A percentile compares a stretch with the other conserved stretches of the same genome.
These are phyloP conservation scores for Micractinium sp. DNA, from an alignment of 139 green algal genomes.

Conservation along the genomic window DNA sequence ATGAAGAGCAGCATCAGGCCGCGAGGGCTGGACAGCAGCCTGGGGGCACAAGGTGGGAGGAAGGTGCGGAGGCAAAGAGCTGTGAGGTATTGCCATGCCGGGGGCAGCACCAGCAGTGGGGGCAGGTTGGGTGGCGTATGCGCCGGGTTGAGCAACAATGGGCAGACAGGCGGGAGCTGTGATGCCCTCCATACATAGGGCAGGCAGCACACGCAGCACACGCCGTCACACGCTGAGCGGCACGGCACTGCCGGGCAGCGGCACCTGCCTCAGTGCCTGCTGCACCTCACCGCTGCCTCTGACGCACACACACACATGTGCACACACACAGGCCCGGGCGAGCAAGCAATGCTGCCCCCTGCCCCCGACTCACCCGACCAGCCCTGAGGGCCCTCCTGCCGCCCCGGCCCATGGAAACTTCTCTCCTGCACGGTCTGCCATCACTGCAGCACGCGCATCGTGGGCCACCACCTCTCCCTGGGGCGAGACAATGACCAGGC, in stretches of 20 bases:
- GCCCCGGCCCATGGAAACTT: conserved; percentile 5
- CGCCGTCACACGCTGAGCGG: too few relatives aligned
- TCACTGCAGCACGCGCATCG: conserved; percentile 12
- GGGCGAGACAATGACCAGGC: conserved; percentile 12
- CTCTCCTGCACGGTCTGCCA: neutral
- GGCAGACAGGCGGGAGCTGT: neutral
- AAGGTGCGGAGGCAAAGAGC: neutral
- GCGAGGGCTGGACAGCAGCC: neutral
- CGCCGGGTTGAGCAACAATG: neutral
- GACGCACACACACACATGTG: too few relatives aligned
- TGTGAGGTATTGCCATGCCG: neutral
- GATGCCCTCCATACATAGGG: neutral
- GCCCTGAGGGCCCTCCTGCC: neutral
- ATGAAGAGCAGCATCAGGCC: conserved; percentile 9
- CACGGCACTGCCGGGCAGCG: too few relatives aligned
- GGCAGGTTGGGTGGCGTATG: too few relatives aligned
- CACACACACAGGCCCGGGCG: too few relatives aligned
- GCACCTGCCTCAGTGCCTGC: too few relatives aligned
- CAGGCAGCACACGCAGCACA: neutral
- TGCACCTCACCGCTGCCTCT: too few relatives aligned
- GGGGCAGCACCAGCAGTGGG: too few relatives aligned
- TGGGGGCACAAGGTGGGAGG: neutral
- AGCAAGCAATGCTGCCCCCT: too few relatives aligned
- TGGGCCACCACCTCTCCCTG: neutral
- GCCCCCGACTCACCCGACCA: neutral